Evolutionary conservation across 768 basidiomycete genomes (phyloP), one percentile per base, ranked within the genome.

Genomic region (Lactarius psammicola): DNA sequence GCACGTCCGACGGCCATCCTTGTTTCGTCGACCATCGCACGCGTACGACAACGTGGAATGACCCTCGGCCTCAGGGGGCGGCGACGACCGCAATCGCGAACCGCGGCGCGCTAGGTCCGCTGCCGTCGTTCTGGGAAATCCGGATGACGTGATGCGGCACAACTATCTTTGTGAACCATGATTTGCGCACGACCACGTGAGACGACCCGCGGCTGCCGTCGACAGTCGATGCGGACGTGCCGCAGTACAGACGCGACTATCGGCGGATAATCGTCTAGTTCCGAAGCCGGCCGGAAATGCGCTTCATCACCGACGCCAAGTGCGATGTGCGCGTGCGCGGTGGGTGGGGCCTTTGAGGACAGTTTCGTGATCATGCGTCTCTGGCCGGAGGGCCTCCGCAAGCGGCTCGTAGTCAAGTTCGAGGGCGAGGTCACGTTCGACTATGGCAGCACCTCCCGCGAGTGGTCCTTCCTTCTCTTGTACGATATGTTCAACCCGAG

Each of bases 41-140:
- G 0, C 82, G 93, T 38, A 92, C 92, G 40, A 95, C 94, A 13
- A 95, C 93, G 33, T 96, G 94, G 94, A 87, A 85, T 26, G 94
- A 96, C 75, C 94, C 94, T 3, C 85, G 65, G 71, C 84, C 71
- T 70, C 80, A 18, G n/a, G n/a, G n/a, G n/a, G 73, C 84, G 30
- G 80, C 80, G 62, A 64, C 79, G 71, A 69, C 78, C 73, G 71
- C 81, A 62, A 11, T 62, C 6, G 56, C 65, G 23, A 62, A 66
- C 33, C 75, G 85, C 70, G 84, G 79, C 63, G 76, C 86, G 68
- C 57, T 71, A 0, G 94, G 94, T 0, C 86, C 90, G 8, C 80
- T 96, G 42, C 94, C 94, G 6, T 90, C 88, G 54, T 94, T 93
- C 65, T 96, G 94, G 94, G 94, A 96, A 78, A 95, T 95, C 94